Conservation (phyloP, 495 filamentous ascomycete genomes). For the Daldinia bambusicola region DNA sequence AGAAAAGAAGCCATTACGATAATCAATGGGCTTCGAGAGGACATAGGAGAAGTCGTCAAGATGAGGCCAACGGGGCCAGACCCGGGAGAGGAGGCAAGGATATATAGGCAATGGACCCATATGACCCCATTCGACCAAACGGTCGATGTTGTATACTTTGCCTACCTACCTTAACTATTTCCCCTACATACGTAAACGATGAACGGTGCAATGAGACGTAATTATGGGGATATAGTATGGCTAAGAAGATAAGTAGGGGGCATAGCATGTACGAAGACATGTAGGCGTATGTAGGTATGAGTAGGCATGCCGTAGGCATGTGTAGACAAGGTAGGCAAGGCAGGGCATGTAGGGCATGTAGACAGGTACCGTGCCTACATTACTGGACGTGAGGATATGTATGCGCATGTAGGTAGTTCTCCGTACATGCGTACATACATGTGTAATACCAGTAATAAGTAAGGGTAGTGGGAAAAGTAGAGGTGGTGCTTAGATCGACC, state of each 20-base stretch:
- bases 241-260: conserved; percentile 45
- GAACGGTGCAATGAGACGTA: conserved; percentile 45
- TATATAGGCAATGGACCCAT: conserved; percentile 57
- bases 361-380: conserved; percentile 10
- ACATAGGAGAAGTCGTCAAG: conserved; percentile 51
- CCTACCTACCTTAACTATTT: conserved; percentile 29
- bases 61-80: conserved; percentile 51
- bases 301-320: conserved; percentile 8
- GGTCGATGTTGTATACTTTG: conserved; percentile 40
- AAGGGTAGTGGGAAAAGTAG: conserved; percentile 27
- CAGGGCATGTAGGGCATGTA: conserved; percentile 23
- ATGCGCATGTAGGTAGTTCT: background rate
- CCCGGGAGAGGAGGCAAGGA: conserved; percentile 55
- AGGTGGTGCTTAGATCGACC: conserved; percentile 44
- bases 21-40: conserved; percentile 50
- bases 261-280: conserved; percentile 29
- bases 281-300: conserved; percentile 18
- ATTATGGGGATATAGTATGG: conserved; percentile 47
- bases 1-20: conserved; percentile 57
- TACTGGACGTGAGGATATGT: too few species aligned
- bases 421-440: conserved; percentile 21
- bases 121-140: conserved; percentile 47
- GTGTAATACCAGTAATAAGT: conserved; percentile 18
- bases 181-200: conserved; percentile 45
- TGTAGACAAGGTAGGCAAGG: background rate